Evolutionary conservation across 148 eudicot genomes (phyloP).

Genomic region (Drosera capensis): DNA sequence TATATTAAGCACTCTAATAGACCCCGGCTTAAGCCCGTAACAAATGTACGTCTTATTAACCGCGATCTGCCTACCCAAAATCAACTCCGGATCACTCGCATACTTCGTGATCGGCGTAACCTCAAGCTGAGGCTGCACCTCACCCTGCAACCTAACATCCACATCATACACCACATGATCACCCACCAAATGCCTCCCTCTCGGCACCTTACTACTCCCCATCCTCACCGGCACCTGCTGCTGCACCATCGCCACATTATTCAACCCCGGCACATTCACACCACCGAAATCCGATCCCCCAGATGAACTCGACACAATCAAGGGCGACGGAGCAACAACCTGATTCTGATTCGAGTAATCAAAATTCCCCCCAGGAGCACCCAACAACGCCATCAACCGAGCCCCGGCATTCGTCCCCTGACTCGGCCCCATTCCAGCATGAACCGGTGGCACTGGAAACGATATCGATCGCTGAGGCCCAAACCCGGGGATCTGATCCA

Average conservation of each 20-base stretch:
- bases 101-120: conserved; percentile 97
- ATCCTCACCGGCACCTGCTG: conserved; percentile 40
- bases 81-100: conserved; percentile 73
- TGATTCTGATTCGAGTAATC: conserved; percentile 27
- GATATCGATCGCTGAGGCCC: conserved; percentile 13
- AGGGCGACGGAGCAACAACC: conserved; percentile 11
- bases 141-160: conserved; percentile 61
- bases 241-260: conserved; percentile 11
- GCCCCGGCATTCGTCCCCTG: conserved; percentile 41
- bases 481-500: too few relatives aligned
- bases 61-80: conserved; percentile 82
- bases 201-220: conserved; percentile 72
- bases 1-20: conserved; percentile 79
- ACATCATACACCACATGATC: conserved; percentile 53
- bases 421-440: too few relatives aligned
- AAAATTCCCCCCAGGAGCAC: conserved; percentile 20
- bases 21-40: conserved; percentile 86
- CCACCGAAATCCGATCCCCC: conserved; percentile 26
- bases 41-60: conserved; percentile 87
- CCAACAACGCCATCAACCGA: conserved; percentile 52
- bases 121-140: conserved; percentile 93
- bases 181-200: conserved; percentile 69
- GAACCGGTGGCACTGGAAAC: too few relatives aligned
- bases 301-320: conserved; percentile 20
- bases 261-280: conserved; percentile 5